phyloP scores from a whole-genome alignment of 2,329 filamentous ascomycete species.

The Helotiales sp. region DNA sequence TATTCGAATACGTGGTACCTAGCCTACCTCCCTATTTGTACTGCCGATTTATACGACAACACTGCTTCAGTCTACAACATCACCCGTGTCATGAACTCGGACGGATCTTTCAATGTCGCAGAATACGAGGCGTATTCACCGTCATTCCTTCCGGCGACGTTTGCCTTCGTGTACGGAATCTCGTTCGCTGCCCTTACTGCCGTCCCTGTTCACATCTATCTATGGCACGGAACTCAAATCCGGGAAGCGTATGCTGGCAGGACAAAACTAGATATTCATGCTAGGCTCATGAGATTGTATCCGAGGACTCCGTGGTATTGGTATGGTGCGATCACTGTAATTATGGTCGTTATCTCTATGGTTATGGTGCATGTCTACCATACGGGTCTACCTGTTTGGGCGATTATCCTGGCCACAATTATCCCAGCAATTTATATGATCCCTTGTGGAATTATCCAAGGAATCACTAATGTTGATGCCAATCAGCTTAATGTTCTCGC shows the following conservation, averaged over 20 bases:
- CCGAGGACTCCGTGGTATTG: slow-evolving; percentile 56
- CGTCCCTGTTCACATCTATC: slow-evolving; percentile 64
- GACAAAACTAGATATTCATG: slow-evolving; percentile 51
- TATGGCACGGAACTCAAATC: slow-evolving; percentile 65
- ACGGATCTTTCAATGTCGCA: slow-evolving; percentile 63
- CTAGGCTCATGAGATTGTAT: slow-evolving; percentile 56
- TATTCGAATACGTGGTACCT: slow-evolving; percentile 65
- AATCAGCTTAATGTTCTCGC: slow-evolving; percentile 52
- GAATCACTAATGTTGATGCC: slow-evolving; percentile 48
- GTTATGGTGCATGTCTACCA: slow-evolving; percentile 35
- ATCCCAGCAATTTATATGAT: slow-evolving; percentile 31
- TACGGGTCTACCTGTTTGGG: slow-evolving; percentile 35
- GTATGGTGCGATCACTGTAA: slow-evolving; percentile 41
- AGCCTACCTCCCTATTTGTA: slow-evolving; percentile 63
- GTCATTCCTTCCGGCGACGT: slow-evolving; percentile 71
- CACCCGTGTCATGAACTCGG: slow-evolving; percentile 56
- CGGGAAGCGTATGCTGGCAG: slow-evolving; percentile 41
- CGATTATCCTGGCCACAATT: slow-evolving; percentile 31
- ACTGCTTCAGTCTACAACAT: slow-evolving; percentile 60
- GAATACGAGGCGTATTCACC: slow-evolving; percentile 70
- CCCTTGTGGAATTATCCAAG: slow-evolving; percentile 41
- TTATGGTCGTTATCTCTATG: slow-evolving; percentile 34
- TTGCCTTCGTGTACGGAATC: slow-evolving; percentile 67
- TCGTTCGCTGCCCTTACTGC: slow-evolving; percentile 72
- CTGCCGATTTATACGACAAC: slow-evolving; percentile 63